Evolutionary conservation across 768 basidiomycete species (phyloP).

Genomic region (Russula dissimulans): DNA sequence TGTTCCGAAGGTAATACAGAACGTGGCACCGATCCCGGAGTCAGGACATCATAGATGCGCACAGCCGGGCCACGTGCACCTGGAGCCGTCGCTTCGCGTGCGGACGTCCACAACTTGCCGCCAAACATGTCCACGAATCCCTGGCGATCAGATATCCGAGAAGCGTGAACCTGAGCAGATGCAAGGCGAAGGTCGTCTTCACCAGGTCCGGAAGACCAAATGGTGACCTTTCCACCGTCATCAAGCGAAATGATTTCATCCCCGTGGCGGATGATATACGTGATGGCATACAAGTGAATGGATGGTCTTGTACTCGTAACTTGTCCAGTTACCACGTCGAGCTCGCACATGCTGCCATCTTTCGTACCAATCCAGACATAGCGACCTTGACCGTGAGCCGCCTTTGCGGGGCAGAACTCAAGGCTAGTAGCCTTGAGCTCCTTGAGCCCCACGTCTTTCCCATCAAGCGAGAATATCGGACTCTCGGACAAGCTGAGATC

Average conservation of each 20-base stretch:
- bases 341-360: conserved; percentile 78
- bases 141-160: conserved; percentile 71
- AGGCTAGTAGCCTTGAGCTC: conserved; percentile 66
- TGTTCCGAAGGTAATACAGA: conserved; percentile 55
- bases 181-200: conserved; percentile 30
- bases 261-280: conserved; percentile 64
- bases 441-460: conserved; percentile 52
- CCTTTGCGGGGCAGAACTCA: conserved; percentile 55
- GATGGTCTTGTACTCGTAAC: conserved; percentile 49
- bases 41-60: conserved; percentile 70
- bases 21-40: conserved; percentile 45
- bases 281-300: conserved; percentile 59
- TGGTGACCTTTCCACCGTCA: conserved; percentile 72
- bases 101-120: conserved; percentile 78
- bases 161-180: conserved; percentile 43
- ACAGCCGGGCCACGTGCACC: conserved; percentile 53
- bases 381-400: conserved; percentile 43
- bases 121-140: conserved; percentile 69
- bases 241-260: conserved; percentile 72
- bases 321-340: conserved; percentile 57
- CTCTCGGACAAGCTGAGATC: conserved; percentile 42
- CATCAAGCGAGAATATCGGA: conserved; percentile 45
- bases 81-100: conserved; percentile 37
- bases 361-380: conserved; percentile 84
- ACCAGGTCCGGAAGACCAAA: conserved; percentile 48